Conservation (phyloP, 345 rosid species). For the Eucalyptus pauciflora region DNA sequence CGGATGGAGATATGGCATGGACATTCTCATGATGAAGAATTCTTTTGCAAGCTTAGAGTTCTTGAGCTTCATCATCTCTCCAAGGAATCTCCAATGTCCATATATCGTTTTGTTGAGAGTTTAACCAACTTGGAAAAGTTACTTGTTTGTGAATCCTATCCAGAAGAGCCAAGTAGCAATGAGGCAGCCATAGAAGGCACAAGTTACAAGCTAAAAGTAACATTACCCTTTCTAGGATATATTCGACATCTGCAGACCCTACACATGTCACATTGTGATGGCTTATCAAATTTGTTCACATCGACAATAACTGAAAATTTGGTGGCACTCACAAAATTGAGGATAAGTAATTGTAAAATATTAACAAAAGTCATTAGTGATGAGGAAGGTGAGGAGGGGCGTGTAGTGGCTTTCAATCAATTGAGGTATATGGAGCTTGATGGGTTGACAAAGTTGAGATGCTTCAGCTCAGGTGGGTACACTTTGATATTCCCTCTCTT, state of each 20-base stretch:
- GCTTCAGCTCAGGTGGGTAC: background rate
- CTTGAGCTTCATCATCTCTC: background rate
- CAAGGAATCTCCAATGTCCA: background rate
- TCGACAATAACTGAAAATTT: background rate
- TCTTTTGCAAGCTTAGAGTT: background rate
- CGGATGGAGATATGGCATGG: background rate
- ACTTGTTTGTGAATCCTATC: background rate
- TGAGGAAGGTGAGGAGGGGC: background rate
- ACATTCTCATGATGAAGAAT: background rate
- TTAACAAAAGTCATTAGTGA: background rate
- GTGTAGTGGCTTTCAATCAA: background rate
- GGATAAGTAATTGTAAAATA: background rate
- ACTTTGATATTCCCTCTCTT: background rate
- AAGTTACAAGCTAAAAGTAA: background rate
- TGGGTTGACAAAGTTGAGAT: background rate
- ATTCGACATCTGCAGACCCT: rapidly evolving
- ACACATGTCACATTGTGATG: background rate
- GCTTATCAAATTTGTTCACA: background rate
- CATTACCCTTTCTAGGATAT: background rate
- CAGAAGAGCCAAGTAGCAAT: background rate
- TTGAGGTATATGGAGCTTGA: background rate
- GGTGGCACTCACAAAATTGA: background rate
- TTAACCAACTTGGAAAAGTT: background rate
- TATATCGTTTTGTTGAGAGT: rapidly evolving
- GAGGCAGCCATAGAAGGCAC: background rate